Percentiles rank a stretch among this genome's conserved stretches.
These are phyloP conservation scores for Plasmodium coatneyi DNA, from an alignment of 169 alveolate species.

Conservation along the genomic window DNA sequence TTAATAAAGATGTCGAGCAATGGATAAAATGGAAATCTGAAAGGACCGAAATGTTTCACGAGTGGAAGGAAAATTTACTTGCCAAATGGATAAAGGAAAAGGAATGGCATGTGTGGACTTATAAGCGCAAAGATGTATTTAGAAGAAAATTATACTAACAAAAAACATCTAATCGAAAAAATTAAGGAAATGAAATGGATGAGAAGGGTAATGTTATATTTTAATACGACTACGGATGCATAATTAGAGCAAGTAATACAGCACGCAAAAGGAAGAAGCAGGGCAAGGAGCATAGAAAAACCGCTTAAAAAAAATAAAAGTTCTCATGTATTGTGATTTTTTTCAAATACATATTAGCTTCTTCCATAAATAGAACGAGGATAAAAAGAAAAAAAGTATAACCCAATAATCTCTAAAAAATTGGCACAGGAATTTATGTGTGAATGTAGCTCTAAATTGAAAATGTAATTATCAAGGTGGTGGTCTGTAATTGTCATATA, in stretches of 20 bases:
- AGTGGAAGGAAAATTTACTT: neutral
- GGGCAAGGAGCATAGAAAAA: neutral
- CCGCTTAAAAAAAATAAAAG: too few relatives aligned
- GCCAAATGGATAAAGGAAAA: slow-evolving; percentile 3
- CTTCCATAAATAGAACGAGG: neutral
- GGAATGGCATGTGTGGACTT: neutral
- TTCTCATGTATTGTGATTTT: neutral
- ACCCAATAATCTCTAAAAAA: neutral
- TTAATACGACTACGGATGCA: neutral
- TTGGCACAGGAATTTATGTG: neutral
- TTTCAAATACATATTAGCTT: neutral
- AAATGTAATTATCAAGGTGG: neutral
- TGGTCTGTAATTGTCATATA: neutral
- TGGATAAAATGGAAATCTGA: slow-evolving; percentile 9
- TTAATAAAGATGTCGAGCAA: neutral
- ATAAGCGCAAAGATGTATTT: neutral
- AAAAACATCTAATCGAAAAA: neutral
- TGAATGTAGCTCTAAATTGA: neutral
- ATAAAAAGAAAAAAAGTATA: neutral
- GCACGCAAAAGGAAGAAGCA: neutral
- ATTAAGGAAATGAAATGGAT: neutral
- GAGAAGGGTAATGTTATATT: neutral
- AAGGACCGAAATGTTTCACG: neutral
- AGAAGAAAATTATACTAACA: neutral
- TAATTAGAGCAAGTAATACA: neutral